Percentiles rank a stretch among this genome's conserved stretches.
These are phyloP conservation scores for Blastocystis sp. DNA, from an alignment of 352 stramenopile species.

Conservation along the genomic window DNA sequence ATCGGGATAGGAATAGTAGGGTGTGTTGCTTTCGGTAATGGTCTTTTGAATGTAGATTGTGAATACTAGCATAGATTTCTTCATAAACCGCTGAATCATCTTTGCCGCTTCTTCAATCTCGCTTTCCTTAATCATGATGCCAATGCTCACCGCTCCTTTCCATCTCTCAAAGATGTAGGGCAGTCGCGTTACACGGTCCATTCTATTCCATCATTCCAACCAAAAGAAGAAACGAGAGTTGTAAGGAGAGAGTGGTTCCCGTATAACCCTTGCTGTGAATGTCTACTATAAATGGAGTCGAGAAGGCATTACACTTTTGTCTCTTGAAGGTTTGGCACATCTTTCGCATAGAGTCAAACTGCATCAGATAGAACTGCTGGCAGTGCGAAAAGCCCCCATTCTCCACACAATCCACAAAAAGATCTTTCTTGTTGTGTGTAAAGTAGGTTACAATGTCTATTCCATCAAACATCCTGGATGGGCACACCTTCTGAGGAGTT, in stretches of 20 bases:
- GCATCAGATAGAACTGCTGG: not conserved
- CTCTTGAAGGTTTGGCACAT: not conserved
- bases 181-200: not conserved
- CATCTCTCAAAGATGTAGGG: not conserved
- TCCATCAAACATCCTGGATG: too few species aligned
- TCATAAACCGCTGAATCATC: not conserved
- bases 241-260: not conserved
- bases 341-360: not conserved
- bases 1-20: not conserved
- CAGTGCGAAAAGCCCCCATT: not conserved
- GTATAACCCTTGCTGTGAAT: not conserved
- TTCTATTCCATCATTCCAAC: not conserved
- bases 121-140: not conserved
- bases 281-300: not conserved
- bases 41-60: not conserved
- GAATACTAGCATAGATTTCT: not conserved
- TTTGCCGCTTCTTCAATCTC: not conserved
- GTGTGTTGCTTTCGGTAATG: not conserved
- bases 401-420: not conserved
- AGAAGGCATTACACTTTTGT: not conserved
- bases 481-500: too few species aligned
- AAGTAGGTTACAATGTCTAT: conserved; percentile 19
- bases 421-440: not conserved
- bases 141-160: not conserved
- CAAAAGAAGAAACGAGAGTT: not conserved